Percentiles rank a stretch among this genome's conserved stretches.
Evolutionary conservation across 2,329 filamentous ascomycete species (phyloP).

Genomic region (Exutisphaerella laricina): DNA sequence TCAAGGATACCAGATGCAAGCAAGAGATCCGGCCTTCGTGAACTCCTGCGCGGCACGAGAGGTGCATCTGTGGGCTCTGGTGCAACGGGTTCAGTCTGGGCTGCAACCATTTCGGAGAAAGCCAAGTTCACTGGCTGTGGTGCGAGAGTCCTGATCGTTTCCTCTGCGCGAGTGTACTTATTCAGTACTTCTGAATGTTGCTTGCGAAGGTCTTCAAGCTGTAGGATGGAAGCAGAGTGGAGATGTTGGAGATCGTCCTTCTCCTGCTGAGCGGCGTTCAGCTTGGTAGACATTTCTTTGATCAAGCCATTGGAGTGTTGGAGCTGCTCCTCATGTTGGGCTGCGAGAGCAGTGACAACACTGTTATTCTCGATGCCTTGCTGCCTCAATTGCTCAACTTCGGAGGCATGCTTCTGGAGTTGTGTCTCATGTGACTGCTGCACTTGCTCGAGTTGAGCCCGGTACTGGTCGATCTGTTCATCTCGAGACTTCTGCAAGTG

Average conservation of each 20-base stretch:
- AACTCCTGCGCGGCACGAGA: conserved; percentile 18
- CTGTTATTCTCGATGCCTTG: neutral
- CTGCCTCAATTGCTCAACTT: neutral
- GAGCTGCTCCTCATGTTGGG: neutral
- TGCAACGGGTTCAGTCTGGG: conserved; percentile 18
- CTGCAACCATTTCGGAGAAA: conserved; percentile 21
- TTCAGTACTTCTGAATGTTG: conserved; percentile 1
- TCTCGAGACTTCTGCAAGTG: neutral
- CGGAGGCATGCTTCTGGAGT: neutral
- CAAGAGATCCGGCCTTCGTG: conserved; percentile 11
- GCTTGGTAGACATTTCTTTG: neutral
- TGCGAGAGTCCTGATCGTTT: neutral
- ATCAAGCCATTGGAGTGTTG: conserved; percentile 2
- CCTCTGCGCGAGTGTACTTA: neutral
- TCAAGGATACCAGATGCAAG: neutral
- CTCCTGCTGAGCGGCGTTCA: neutral
- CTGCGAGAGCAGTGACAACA: neutral
- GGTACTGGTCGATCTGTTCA: neutral
- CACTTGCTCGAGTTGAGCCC: neutral
- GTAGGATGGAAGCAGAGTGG: neutral
- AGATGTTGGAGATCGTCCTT: neutral
- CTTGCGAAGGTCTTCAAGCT: neutral
- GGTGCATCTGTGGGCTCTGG: conserved; percentile 7
- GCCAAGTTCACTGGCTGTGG: conserved; percentile 9
- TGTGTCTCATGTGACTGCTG: neutral